These are phyloP conservation scores for Ricinus communis DNA, from an alignment of 345 rosid genomes.

Conservation along the genomic window DNA sequence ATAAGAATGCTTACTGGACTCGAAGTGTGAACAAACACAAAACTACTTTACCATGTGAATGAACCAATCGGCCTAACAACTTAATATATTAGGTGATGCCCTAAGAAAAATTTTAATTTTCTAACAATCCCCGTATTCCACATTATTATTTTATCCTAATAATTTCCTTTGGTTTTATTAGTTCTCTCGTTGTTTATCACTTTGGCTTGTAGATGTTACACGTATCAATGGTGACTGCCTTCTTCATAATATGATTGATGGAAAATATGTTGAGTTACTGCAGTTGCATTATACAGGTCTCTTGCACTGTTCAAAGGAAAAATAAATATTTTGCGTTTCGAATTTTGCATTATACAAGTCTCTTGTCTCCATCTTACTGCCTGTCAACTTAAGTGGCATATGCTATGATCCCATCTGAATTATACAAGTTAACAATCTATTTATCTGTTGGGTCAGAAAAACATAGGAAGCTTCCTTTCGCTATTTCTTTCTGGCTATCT, in stretches of 20 bases:
- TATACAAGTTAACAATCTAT: neutral
- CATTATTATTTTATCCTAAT: neutral
- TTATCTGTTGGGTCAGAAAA: neutral
- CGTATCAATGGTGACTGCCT: neutral
- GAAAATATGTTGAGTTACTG: neutral
- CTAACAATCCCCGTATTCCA: too few species aligned
- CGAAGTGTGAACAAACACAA: too few species aligned
- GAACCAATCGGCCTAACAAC: too few species aligned
- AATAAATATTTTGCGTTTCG: neutral
- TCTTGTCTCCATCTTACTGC: neutral
- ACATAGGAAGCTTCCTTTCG: slow-evolving; percentile 3
- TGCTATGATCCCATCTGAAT: neutral
- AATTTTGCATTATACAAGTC: neutral
- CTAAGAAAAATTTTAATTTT: too few species aligned
- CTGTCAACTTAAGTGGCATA: slow-evolving; percentile 2
- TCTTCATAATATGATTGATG: neutral
- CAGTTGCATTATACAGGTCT: neutral
- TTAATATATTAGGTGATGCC: too few species aligned
- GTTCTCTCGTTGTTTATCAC: neutral
- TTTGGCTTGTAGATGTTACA: slow-evolving; percentile 7
- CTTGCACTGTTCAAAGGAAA: neutral
- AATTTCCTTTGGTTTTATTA: neutral
- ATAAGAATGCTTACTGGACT: too few species aligned
- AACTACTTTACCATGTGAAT: too few species aligned
- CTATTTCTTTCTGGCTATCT: neutral